Evolutionary conservation across 2,329 filamentous ascomycete genomes (phyloP), one percentile per base, ranked within the genome.

Genomic region (Colletotrichum karsti): DNA sequence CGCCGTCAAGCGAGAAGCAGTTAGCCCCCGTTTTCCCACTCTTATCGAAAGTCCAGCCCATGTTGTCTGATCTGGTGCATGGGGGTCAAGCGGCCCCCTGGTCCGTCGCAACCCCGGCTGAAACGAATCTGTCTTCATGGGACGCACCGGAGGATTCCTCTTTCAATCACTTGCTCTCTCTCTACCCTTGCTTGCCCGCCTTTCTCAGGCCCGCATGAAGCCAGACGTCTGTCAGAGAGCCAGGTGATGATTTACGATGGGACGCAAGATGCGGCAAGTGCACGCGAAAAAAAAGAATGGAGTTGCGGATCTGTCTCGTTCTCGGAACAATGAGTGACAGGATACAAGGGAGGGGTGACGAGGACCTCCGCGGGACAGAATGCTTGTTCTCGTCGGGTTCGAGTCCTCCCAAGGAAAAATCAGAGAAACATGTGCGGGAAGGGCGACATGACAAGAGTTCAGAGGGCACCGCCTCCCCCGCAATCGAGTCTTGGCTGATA

Each of bases 261-360:
- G 50, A 56, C 50, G 33, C 59, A 35, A 26, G 13, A 50, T 37
- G 59, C 53, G 50, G 59, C 63, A 53, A 67, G 58, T 57, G 64
- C 53, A 64, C 53, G 64, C 53, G 64, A 66, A 42, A 20, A 35
- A n/a, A n/a, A n/a, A n/a, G n/a, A n/a, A n/a, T n/a, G n/a, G 24
- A 15, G 30, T 41, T 24, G 18, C n/a, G 44, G 39, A 62, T 24
- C 24, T 20, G 44, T 54, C 22, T 46, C 51, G 44, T 24, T 46
- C 28, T 63, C 60, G 35, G 22, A n/a, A n/a, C 22, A n/a, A 46
- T 35, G n/a, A 58, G 28, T n/a, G n/a, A 30, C 59, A n/a, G 1
- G 55, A 64, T 44, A n/a, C 55, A 64, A 28, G 44, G 55, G 35
- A n/a, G 18, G 28, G 15, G 26, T 10, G 48, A 30, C 15, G 22